These are phyloP conservation scores for Sarocladiaceae sp. DNA, from an alignment of 2,329 filamentous ascomycete species.

Conservation along the genomic window DNA sequence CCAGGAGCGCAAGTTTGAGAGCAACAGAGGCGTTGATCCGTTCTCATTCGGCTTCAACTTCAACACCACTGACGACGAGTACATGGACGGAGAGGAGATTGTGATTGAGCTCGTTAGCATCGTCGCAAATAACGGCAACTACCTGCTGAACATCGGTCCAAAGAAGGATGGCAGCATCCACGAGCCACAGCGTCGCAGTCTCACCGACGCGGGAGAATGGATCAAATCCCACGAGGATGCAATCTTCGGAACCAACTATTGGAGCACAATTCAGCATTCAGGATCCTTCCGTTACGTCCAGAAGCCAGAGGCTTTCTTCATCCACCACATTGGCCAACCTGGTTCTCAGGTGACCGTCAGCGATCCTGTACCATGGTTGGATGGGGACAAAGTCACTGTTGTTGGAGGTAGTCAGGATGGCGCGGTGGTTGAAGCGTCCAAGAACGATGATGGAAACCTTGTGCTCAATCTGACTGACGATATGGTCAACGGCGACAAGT, in stretches of 20 bases:
- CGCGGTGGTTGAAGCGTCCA: constrained; percentile 15
- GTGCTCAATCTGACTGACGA: constrained; percentile 24
- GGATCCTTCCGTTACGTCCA: constrained; percentile 40
- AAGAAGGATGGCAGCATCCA: constrained; percentile 47
- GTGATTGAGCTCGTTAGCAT: constrained; percentile 27
- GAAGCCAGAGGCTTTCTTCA: constrained; percentile 45
- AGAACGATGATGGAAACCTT: constrained; percentile 18
- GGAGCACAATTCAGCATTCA: constrained; percentile 19
- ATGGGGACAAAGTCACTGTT: constrained; percentile 40
- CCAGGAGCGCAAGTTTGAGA: constrained; percentile 47
- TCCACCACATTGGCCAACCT: constrained; percentile 37
- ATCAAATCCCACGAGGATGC: constrained; percentile 46
- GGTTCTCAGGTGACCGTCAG: constrained; percentile 31
- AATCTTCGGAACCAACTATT: constrained; percentile 51
- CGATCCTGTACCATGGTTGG: constrained; percentile 37
- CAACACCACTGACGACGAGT: constrained; percentile 39
- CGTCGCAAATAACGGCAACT: constrained; percentile 32
- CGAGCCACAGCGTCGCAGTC: constrained; percentile 36
- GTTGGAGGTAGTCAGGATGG: constrained; percentile 26
- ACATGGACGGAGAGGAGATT: constrained; percentile 35
- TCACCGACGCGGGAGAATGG: constrained; percentile 46
- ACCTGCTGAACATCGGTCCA: constrained; percentile 49
- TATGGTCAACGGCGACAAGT: constrained; percentile 26
- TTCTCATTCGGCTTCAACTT: constrained; percentile 53
- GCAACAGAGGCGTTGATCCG: constrained; percentile 51